Percentiles rank a stretch among this genome's conserved stretches.
phyloP scores from a whole-genome alignment of 169 alveolate genomes.

The Plasmodium relictum region DNA sequence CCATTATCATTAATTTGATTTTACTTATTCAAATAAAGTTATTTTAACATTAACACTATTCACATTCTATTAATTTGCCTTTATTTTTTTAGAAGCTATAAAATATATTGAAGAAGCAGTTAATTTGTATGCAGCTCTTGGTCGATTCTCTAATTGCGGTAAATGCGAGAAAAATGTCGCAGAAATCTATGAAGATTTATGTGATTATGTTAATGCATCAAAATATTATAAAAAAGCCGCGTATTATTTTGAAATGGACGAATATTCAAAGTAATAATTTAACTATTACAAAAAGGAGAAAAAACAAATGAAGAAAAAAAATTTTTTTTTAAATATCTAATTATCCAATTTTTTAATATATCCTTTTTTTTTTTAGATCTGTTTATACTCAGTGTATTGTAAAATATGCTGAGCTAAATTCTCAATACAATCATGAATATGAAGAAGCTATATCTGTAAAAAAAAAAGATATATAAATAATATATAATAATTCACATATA shows the following conservation, averaged over 20 bases:
- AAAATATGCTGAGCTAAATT: conserved; percentile 75
- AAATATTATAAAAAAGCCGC: conserved; percentile 78
- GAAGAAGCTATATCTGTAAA: conserved; percentile 76
- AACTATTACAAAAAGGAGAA: not conserved
- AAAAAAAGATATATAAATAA: not conserved
- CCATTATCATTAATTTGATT: not conserved
- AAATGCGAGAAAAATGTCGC: conserved; percentile 70
- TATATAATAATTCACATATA: not conserved
- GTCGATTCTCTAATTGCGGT: conserved; percentile 67
- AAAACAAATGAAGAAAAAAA: conserved; percentile 13
- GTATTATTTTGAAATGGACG: conserved; percentile 79
- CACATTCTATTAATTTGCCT: not conserved
- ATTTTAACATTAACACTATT: not conserved
- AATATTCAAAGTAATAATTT: conserved; percentile 46
- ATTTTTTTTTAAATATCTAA: not conserved
- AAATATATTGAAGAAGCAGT: conserved; percentile 71
- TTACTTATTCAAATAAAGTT: not conserved
- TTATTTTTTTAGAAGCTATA: conserved; percentile 54
- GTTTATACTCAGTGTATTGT: conserved; percentile 73
- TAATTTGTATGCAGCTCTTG: conserved; percentile 69
- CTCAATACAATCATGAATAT: conserved; percentile 63
- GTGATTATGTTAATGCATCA: conserved; percentile 62
- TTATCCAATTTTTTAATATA: not conserved
- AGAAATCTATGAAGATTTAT: conserved; percentile 68
- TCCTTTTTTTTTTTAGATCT: conserved; percentile 23